These are phyloP conservation scores for Alternaria incomplexa DNA, from an alignment of 2,329 filamentous ascomycete species.

Conservation along the genomic window DNA sequence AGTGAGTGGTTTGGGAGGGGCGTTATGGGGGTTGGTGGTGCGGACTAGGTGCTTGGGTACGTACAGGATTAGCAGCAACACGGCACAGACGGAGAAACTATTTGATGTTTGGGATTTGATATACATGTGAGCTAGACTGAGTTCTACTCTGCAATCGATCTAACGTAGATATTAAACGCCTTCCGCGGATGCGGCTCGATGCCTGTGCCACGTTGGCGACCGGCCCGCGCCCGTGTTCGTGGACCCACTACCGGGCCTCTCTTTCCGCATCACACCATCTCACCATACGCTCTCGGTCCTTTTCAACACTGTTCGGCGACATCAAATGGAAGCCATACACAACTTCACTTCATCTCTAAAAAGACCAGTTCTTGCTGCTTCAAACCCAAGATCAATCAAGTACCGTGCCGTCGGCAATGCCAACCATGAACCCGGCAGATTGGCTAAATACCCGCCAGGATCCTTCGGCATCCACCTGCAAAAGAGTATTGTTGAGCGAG, in stretches of 20 bases:
- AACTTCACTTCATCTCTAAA: background rate
- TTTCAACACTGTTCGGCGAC: background rate
- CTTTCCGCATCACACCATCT: background rate
- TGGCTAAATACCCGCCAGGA: background rate
- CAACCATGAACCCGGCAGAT: background rate
- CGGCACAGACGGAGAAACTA: background rate
- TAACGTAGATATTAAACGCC: background rate
- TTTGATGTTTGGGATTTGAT: background rate
- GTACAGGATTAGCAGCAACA: background rate
- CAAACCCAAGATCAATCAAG: background rate
- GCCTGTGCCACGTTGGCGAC: background rate
- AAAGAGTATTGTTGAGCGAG: background rate
- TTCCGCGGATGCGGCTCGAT: background rate
- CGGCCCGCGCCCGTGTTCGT: background rate
- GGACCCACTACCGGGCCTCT: background rate
- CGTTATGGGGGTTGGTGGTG: constrained; percentile 70
- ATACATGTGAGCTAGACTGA: background rate
- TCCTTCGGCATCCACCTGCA: background rate
- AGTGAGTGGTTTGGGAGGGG: constrained; percentile 95
- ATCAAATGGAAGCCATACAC: too few relatives aligned
- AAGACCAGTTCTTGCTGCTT: background rate
- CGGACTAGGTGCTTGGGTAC: constrained; percentile 28
- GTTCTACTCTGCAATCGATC: background rate
- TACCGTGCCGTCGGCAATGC: background rate
- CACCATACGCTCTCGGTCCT: background rate